Conservation (phyloP, 75 land plant species). For the Sequoiadendron giganteum region DNA sequence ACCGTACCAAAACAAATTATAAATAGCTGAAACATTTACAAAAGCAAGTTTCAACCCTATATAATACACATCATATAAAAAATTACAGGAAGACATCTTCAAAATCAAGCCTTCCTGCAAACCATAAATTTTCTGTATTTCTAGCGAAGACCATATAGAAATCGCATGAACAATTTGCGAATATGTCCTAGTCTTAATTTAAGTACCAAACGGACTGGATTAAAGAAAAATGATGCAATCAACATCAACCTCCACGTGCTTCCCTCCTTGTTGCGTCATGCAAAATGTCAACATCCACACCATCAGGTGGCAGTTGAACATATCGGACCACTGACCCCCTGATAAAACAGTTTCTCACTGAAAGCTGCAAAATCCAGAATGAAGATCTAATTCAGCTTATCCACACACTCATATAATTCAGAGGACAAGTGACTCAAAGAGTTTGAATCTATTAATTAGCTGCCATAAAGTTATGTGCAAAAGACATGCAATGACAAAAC, state of each 20-base stretch:
- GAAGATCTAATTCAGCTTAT: not conserved
- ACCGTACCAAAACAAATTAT: not conserved
- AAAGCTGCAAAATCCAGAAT: conserved; percentile 46
- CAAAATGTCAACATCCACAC: conserved; percentile 87
- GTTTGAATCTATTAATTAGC: not conserved
- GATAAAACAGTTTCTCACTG: conserved; percentile 96
- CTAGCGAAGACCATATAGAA: not conserved
- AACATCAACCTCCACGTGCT: conserved; percentile 62
- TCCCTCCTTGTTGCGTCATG: conserved; percentile 99
- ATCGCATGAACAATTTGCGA: not conserved
- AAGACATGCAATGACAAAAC: not conserved
- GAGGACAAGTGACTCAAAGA: not conserved
- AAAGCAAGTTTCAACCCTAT: not conserved
- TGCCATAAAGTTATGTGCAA: not conserved
- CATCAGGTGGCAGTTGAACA: conserved; percentile 91
- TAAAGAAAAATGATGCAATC: not conserved
- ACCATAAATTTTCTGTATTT: not conserved
- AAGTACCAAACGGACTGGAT: not conserved
- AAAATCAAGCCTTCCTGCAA: not conserved
- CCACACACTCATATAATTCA: not conserved
- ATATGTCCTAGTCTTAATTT: not conserved
- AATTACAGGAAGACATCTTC: conserved; percentile 2
- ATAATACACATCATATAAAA: not conserved
- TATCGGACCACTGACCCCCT: conserved; percentile 96
- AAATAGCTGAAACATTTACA: not conserved